Evolutionary conservation across 1,284 basidiomycete genomes (phyloP).

Genomic region (Moesziomyces sp.): DNA sequence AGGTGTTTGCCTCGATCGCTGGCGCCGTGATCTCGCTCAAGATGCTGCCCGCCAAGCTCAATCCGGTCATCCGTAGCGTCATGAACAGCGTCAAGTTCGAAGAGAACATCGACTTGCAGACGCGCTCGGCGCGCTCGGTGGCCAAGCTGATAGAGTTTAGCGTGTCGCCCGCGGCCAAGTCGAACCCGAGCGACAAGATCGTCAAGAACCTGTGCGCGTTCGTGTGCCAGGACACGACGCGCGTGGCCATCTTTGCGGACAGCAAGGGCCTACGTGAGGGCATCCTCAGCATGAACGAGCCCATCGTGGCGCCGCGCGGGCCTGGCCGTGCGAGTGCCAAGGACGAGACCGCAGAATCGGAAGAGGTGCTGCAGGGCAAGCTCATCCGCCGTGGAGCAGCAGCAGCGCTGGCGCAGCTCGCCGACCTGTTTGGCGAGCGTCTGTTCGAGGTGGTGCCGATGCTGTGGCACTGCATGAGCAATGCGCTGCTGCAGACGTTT

Average conservation of each 20-base stretch:
- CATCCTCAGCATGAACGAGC: slow-evolving; percentile 78
- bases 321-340: slow-evolving; percentile 28
- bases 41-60: slow-evolving; percentile 76
- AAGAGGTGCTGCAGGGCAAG: slow-evolving; percentile 67
- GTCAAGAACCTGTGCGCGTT: slow-evolving; percentile 98
- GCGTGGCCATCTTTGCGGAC: slow-evolving; percentile 87
- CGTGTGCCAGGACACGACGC: slow-evolving; percentile 83
- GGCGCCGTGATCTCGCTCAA: slow-evolving; percentile 79
- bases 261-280: slow-evolving; percentile 75
- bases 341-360: slow-evolving; percentile 68
- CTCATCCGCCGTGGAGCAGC: slow-evolving; percentile 82
- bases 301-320: slow-evolving; percentile 19
- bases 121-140: slow-evolving; percentile 86
- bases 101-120: slow-evolving; percentile 89
- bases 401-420: slow-evolving; percentile 83
- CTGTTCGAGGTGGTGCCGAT: slow-evolving; percentile 84
- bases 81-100: slow-evolving; percentile 92
- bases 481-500: slow-evolving; percentile 79
- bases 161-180: slow-evolving; percentile 72
- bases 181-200: slow-evolving; percentile 86
- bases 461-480: slow-evolving; percentile 92
- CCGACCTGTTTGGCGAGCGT: slow-evolving; percentile 78
- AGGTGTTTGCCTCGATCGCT: slow-evolving; percentile 88
- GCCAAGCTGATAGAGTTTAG: slow-evolving; percentile 86
- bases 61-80: slow-evolving; percentile 93